Conservation (phyloP, 176 grass and related monocot genomes). For the Saccharum spontaneum region DNA sequence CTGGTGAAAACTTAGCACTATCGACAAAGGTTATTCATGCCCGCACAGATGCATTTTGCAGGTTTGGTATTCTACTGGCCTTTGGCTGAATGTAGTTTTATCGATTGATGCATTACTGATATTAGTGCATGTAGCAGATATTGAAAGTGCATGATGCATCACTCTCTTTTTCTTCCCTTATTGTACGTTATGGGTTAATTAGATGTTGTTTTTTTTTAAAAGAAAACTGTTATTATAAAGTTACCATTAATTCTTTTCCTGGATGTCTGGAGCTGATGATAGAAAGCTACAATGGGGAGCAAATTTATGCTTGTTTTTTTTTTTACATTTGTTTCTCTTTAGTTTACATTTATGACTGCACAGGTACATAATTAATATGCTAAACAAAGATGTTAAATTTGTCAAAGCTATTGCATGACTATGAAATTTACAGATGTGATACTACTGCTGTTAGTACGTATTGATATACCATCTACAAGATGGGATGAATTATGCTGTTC, state of each 20-base stretch:
- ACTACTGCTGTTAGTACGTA: neutral
- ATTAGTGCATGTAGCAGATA: neutral
- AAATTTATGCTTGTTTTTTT: neutral
- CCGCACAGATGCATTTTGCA: conserved; percentile 84
- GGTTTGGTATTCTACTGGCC: conserved; percentile 45
- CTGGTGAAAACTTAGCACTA: conserved; percentile 59
- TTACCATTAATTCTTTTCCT: neutral
- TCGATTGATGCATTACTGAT: neutral
- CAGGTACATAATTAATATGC: neutral
- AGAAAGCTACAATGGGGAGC: neutral
- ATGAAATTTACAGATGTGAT: neutral
- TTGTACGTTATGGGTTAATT: neutral
- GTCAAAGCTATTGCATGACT: neutral
- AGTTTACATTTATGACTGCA: conserved; percentile 4
- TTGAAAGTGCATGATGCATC: neutral
- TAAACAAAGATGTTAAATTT: neutral
- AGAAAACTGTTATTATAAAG: neutral
- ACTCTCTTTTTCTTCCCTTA: neutral
- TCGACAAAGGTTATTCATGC: conserved; percentile 97
- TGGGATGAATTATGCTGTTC: conserved; percentile 21
- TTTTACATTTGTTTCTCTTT: conserved; percentile 20
- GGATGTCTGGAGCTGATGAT: neutral
- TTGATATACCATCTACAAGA: neutral
- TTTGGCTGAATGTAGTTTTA: conserved; percentile 26
- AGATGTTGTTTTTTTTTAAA: neutral